Evolutionary conservation across 352 stramenopile species (phyloP).

Genomic region (Elongisporangium senticosum): DNA sequence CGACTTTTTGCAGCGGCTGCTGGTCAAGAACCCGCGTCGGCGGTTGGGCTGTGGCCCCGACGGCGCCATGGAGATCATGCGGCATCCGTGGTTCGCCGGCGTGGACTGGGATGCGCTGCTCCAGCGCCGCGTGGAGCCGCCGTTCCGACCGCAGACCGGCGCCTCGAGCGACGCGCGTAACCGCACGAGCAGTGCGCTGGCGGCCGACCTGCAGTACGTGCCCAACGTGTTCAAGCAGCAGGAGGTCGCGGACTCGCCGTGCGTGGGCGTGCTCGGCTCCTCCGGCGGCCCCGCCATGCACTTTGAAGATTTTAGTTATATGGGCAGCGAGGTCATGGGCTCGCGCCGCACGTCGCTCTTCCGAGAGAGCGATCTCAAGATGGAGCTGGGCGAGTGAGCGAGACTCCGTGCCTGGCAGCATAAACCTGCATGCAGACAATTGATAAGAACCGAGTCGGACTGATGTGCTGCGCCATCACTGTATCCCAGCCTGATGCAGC

Average conservation of each 20-base stretch:
- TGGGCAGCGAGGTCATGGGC: constrained; percentile 82
- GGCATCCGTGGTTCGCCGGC: constrained; percentile 71
- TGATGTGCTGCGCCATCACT: no score
- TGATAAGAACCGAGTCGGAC: no score
- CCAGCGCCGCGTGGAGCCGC: constrained; percentile 55
- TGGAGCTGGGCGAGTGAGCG: constrained; percentile 66
- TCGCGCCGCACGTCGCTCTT: constrained; percentile 79
- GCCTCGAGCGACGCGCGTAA: constrained; percentile 21
- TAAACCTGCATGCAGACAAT: no score
- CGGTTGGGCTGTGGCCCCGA: constrained; percentile 59
- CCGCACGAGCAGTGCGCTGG: constrained; percentile 40
- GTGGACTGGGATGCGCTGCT: constrained; percentile 78
- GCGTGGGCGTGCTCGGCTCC: constrained; percentile 50
- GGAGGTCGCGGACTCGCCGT: constrained; percentile 76
- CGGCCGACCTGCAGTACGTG: constrained; percentile 70
- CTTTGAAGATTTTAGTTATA: constrained; percentile 87
- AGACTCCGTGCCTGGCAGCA: background rate
- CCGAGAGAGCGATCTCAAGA: constrained; percentile 79
- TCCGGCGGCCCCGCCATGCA: constrained; percentile 68
- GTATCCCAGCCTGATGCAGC: no score
- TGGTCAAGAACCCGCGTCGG: constrained; percentile 68
- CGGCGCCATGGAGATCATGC: constrained; percentile 75
- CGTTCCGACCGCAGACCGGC: constrained; percentile 57
- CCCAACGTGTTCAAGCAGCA: constrained; percentile 79
- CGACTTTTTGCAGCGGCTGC: constrained; percentile 59